Conservation (phyloP, 805 yeast genomes). For the Yamadazyma sp. region DNA sequence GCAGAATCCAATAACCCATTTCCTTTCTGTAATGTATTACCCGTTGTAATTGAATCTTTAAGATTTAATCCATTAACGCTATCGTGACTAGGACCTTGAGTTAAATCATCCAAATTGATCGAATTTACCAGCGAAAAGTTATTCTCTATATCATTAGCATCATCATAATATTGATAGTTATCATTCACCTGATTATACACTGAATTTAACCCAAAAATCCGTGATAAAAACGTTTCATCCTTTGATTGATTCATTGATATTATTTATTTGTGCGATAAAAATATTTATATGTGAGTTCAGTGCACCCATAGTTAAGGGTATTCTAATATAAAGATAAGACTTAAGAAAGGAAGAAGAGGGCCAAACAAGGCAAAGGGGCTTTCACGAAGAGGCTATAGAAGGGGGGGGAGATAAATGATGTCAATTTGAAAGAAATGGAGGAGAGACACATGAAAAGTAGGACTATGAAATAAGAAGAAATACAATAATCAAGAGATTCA, state of each 20-base stretch:
- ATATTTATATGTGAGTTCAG: too few species aligned
- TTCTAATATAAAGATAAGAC: too few species aligned
- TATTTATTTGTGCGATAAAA: not conserved
- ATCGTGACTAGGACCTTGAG: slow-evolving; percentile 1
- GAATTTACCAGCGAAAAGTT: slow-evolving; percentile 8
- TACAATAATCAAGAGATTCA: too few species aligned
- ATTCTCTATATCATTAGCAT: slow-evolving; percentile 24
- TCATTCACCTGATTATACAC: slow-evolving; percentile 40
- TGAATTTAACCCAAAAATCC: slow-evolving; percentile 57
- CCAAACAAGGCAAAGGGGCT: too few species aligned
- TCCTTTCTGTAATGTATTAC: slow-evolving; percentile 1
- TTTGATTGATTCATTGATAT: not conserved
- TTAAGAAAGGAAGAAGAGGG: too few species aligned
- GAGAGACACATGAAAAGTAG: too few species aligned
- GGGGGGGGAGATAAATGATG: too few species aligned
- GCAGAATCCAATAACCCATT: slow-evolving; percentile 6
- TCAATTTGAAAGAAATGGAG: too few species aligned
- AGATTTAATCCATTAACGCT: not conserved
- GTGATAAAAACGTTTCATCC: slow-evolving; percentile 55
- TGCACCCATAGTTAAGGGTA: too few species aligned
- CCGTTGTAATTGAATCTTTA: not conserved
- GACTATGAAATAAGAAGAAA: too few species aligned
- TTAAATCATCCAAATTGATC: slow-evolving; percentile 10
- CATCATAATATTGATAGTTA: slow-evolving; percentile 36
- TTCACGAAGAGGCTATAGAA: too few species aligned